phyloP scores from a whole-genome alignment of 108 stramenopile genomes.

The Cyclostephanos tholiformis region DNA sequence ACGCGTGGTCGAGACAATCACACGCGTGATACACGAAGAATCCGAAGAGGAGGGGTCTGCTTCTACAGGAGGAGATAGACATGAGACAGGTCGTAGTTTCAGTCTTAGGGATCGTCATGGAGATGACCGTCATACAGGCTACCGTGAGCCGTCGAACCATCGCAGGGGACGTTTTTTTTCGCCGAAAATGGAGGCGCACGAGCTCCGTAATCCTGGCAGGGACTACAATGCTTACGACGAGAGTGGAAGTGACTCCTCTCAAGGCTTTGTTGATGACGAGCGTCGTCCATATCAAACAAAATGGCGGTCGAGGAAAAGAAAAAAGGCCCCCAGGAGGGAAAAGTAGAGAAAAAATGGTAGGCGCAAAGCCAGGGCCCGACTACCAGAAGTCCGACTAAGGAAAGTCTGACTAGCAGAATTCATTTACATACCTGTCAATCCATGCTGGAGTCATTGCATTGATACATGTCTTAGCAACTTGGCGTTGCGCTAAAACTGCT shows the following conservation, averaged over 20 bases:
- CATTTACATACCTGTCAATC: background rate
- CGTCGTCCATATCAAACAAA: background rate
- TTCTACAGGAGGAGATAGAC: background rate
- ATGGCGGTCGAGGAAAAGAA: background rate
- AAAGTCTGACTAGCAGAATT: background rate
- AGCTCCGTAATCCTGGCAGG: background rate
- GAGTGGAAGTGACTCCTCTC: background rate
- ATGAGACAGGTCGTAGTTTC: background rate
- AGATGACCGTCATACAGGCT: background rate
- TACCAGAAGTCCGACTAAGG: background rate
- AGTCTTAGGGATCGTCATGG: background rate
- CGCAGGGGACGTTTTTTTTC: background rate
- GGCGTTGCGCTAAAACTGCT: background rate
- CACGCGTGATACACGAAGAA: constrained; percentile 38
- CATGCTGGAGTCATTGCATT: constrained; percentile 12
- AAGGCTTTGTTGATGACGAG: background rate
- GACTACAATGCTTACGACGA: background rate
- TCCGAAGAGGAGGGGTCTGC: constrained; percentile 34
- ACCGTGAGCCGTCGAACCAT: background rate
- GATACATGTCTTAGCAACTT: background rate
- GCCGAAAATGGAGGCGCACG: background rate
- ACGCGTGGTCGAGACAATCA: constrained; percentile 38
- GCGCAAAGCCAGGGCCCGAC: background rate
- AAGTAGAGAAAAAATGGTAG: background rate
- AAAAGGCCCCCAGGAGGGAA: background rate